A percentile compares a stretch with the other conserved stretches of the same genome.
These are phyloP conservation scores for Lyophyllum shimeji DNA, from an alignment of 768 basidiomycete genomes.

Conservation along the genomic window DNA sequence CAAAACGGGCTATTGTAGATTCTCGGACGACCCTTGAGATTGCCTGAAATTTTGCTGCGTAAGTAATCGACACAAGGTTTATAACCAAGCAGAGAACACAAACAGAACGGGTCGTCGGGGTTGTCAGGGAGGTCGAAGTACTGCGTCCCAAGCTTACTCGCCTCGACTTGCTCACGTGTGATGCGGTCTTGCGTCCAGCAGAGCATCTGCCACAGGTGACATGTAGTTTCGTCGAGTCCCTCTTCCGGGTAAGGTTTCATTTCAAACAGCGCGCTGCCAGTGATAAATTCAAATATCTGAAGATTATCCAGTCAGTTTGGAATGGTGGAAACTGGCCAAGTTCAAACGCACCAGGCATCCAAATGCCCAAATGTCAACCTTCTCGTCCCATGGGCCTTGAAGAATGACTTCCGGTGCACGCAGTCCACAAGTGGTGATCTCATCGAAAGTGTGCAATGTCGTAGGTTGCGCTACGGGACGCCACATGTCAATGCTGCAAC, in stretches of 20 bases:
- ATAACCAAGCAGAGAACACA: background rate
- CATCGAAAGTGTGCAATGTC: constrained; percentile 10
- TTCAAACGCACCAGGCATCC: constrained; percentile 24
- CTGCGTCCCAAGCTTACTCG: constrained; percentile 8
- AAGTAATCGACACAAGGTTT: background rate
- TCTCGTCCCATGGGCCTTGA: constrained; percentile 24
- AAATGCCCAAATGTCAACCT: constrained; percentile 31
- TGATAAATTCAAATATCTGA: constrained; percentile 20
- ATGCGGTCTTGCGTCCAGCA: constrained; percentile 4
- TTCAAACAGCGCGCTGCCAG: constrained; percentile 10
- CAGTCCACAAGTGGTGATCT: constrained; percentile 21
- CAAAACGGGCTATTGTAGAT: constrained; percentile 13
- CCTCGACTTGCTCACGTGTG: background rate
- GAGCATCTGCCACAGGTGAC: background rate
- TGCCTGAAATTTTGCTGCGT: constrained; percentile 9
- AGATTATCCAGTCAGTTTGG: background rate
- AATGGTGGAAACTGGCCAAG: background rate
- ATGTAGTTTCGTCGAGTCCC: background rate
- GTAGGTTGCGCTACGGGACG: constrained; percentile 15
- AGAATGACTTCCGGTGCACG: constrained; percentile 30
- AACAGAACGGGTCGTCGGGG: background rate
- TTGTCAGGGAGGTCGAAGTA: constrained; percentile 13
- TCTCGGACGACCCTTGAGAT: constrained; percentile 14
- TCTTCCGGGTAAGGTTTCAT: constrained; percentile 4
- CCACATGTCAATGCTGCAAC: background rate